phyloP scores from a whole-genome alignment of 208 protist species.

The Novymonas esmeraldas region DNA sequence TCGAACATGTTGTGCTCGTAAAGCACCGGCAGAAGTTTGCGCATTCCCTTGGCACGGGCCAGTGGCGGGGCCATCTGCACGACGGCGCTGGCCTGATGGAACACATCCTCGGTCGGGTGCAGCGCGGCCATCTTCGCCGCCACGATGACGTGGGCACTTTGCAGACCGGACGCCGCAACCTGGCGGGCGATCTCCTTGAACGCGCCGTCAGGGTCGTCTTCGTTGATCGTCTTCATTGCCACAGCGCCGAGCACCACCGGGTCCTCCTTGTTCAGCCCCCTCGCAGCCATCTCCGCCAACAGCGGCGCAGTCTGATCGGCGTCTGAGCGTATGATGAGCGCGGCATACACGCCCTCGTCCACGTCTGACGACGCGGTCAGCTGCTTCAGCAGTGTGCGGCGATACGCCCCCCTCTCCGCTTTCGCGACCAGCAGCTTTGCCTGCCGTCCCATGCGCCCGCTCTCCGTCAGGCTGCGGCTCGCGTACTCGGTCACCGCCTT shows the following conservation, averaged over 20 bases:
- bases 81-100: constrained; percentile 39
- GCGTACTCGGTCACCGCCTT: constrained; percentile 45
- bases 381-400: constrained; percentile 59
- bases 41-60: constrained; percentile 30
- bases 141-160: constrained; percentile 49
- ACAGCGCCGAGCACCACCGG: constrained; percentile 63
- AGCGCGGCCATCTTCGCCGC: constrained; percentile 39
- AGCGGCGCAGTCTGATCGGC: constrained; percentile 54
- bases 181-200: constrained; percentile 78
- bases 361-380: constrained; percentile 60
- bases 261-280: constrained; percentile 77
- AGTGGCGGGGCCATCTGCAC: constrained; percentile 40
- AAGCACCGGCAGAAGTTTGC: constrained; percentile 64
- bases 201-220: constrained; percentile 45
- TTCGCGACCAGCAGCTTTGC: constrained; percentile 61
- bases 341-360: constrained; percentile 74
- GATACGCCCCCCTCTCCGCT: constrained; percentile 43
- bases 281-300: constrained; percentile 60
- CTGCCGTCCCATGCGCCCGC: constrained; percentile 37
- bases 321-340: constrained; percentile 62
- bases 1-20: constrained; percentile 61
- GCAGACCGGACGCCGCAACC: constrained; percentile 51
- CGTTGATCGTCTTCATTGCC: constrained; percentile 49
- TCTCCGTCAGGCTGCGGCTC: constrained; percentile 45
- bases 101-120: constrained; percentile 39